Evolutionary conservation across 208 protist genomes (phyloP).

Genomic region (Blechomonas ayalai): DNA sequence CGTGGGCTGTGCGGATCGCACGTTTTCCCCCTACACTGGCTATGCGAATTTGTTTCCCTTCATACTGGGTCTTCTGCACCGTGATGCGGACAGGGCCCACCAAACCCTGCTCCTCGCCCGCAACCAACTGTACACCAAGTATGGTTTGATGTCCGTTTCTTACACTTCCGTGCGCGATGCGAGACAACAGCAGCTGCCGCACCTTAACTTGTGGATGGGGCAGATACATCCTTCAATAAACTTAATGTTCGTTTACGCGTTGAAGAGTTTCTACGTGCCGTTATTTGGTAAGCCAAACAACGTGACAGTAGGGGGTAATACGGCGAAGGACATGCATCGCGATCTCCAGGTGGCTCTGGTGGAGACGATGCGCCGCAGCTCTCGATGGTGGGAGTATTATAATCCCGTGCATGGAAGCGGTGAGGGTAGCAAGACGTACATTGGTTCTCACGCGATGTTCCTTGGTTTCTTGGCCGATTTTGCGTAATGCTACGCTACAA

Average conservation of each 20-base stretch:
- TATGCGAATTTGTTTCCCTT: slow-evolving; percentile 76
- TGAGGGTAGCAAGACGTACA: slow-evolving; percentile 69
- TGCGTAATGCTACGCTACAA: too few relatives aligned
- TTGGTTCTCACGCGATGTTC: slow-evolving; percentile 46
- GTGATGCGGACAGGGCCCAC: slow-evolving; percentile 23
- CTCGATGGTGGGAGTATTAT: slow-evolving; percentile 63
- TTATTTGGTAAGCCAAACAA: slow-evolving; percentile 12
- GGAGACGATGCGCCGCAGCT: slow-evolving; percentile 28
- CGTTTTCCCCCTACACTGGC: slow-evolving; percentile 64
- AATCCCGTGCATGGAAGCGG: slow-evolving; percentile 58
- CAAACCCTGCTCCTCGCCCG: slow-evolving; percentile 38
- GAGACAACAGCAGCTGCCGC: slow-evolving; percentile 31
- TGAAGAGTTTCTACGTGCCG: slow-evolving; percentile 54
- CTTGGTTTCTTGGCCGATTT: slow-evolving; percentile 52
- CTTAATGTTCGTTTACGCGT: slow-evolving; percentile 44
- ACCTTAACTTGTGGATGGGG: slow-evolving; percentile 69
- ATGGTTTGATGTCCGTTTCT: slow-evolving; percentile 71
- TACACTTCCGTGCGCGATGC: slow-evolving; percentile 48
- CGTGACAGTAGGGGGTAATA: not conserved
- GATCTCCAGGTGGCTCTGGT: slow-evolving; percentile 27
- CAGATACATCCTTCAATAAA: slow-evolving; percentile 63
- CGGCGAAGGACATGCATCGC: slow-evolving; percentile 21
- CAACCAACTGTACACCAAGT: slow-evolving; percentile 35
- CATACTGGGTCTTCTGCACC: slow-evolving; percentile 40
- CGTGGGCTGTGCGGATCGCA: slow-evolving; percentile 31